Conservation (phyloP, 2,329 filamentous ascomycete species). For the Leptographium galeiforme region DNA sequence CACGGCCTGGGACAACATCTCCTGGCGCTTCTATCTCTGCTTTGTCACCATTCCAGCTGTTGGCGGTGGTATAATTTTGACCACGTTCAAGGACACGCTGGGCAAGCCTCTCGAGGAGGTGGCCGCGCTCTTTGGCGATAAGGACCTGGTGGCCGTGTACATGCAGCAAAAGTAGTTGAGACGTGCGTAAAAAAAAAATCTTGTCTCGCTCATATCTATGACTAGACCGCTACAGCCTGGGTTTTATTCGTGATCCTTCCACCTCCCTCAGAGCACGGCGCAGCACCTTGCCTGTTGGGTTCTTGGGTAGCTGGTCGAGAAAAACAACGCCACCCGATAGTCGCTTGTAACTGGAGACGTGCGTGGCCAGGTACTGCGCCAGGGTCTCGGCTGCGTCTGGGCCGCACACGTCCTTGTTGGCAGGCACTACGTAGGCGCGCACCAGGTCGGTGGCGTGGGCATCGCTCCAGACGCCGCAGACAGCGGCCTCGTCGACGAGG, state of each 20-base stretch:
- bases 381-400: slow-evolving; percentile 4
- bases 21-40: background rate
- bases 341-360: slow-evolving; percentile 9
- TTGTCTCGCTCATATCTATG: background rate
- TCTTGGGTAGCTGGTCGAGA: slow-evolving; percentile 44
- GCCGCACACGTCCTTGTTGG: background rate
- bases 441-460: slow-evolving; percentile 30
- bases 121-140: background rate
- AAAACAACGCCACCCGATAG: slow-evolving; percentile 26
- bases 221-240: too few species aligned
- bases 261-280: background rate
- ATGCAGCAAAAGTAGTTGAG: background rate
- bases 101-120: background rate
- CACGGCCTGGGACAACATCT: background rate
- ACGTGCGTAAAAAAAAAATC: background rate
- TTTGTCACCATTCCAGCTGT: background rate
- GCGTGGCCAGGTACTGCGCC: slow-evolving; percentile 6
- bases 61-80: background rate
- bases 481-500: slow-evolving; percentile 42
- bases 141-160: background rate
- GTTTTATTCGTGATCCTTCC: too few species aligned
- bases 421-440: slow-evolving; percentile 4
- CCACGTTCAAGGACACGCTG: background rate
- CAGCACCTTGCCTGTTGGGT: slow-evolving; percentile 47
- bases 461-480: slow-evolving; percentile 50